These are phyloP conservation scores for Acrasis kona DNA, from an alignment of 78 protist genomes.

Conservation along the genomic window DNA sequence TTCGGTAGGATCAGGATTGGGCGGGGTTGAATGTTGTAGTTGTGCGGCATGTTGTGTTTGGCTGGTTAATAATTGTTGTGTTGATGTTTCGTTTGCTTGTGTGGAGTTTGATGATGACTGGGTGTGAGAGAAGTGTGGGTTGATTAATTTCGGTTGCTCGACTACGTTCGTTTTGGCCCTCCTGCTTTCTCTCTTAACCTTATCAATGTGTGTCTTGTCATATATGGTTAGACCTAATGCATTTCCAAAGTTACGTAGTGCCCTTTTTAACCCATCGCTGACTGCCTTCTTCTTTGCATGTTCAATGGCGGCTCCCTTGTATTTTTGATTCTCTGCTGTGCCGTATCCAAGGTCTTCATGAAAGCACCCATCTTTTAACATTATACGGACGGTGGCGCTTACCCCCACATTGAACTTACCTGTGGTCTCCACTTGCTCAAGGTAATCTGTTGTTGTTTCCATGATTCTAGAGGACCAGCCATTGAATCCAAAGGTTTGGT, in stretches of 20 bases:
- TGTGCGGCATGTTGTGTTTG: too few species aligned
- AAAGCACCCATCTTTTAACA: background rate
- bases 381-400: background rate
- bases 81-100: too few species aligned
- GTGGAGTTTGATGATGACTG: too few species aligned
- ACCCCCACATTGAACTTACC: background rate
- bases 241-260: background rate
- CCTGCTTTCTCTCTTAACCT: background rate
- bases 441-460: background rate
- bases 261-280: slow-evolving; percentile 10
- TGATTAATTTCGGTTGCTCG: background rate
- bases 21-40: too few species aligned
- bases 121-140: background rate
- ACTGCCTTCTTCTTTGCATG: slow-evolving; percentile 18
- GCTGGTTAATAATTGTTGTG: too few species aligned
- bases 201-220: background rate
- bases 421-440: background rate
- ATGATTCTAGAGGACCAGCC: slow-evolving; percentile 6
- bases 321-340: slow-evolving; percentile 1
- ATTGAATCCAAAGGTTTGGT: slow-evolving; percentile 8
- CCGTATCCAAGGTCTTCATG: slow-evolving; percentile 11
- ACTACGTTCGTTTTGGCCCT: background rate
- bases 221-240: slow-evolving; percentile 12
- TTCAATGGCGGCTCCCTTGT: background rate
- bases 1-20: too few species aligned